Evolutionary conservation across 164 flowering plant species (phyloP).

Genomic region (Cinnamomum chago): DNA sequence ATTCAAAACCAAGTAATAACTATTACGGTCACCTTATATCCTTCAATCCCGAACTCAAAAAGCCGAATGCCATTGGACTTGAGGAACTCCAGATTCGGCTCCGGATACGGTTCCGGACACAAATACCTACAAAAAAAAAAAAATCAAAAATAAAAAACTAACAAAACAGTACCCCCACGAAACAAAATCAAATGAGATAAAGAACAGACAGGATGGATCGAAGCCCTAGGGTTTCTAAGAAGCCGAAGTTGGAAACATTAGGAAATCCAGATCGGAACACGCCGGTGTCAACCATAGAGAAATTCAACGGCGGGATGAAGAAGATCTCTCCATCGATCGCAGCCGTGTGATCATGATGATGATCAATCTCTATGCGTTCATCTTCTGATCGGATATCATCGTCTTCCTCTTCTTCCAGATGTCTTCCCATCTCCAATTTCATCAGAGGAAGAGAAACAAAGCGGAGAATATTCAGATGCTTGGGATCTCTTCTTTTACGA

Average conservation of each 20-base stretch:
- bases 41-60: conserved; percentile 82
- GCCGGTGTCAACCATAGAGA: conserved; percentile 86
- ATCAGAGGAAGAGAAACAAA: not conserved
- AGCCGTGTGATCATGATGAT: not conserved
- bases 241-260: conserved; percentile 69
- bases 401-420: not conserved
- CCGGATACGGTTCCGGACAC: conserved; percentile 93
- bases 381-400: not conserved
- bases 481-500: not conserved
- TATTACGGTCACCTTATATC: conserved; percentile 47
- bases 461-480: not conserved
- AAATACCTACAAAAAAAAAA: conserved; percentile 40
- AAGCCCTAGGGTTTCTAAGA: conserved; percentile 69
- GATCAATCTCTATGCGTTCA: not conserved
- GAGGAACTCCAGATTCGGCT: conserved; percentile 62
- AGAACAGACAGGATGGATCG: conserved; percentile 68
- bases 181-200: not conserved
- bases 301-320: conserved; percentile 77
- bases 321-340: conserved; percentile 22
- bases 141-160: not conserved
- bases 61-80: conserved; percentile 64
- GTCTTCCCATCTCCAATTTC: not conserved
- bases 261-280: conserved; percentile 91
- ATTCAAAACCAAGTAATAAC: too few species aligned
- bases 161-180: not conserved